Evolutionary conservation across 2,329 filamentous ascomycete genomes (phyloP), one percentile per base, ranked within the genome.

Genomic region (Shiraia sp.): DNA sequence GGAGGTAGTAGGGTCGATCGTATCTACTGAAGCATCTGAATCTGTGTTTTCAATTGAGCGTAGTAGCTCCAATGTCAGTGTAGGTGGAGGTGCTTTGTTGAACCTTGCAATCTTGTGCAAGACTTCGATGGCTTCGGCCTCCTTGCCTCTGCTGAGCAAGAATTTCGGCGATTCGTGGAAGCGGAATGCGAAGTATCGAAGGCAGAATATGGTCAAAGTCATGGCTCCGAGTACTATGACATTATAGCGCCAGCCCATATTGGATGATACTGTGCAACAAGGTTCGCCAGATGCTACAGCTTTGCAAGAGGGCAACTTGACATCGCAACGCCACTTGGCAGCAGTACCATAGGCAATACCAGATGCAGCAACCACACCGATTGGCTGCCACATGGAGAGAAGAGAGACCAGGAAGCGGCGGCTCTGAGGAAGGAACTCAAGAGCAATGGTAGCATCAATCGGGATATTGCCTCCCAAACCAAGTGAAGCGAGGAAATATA

Each of bases 211-310:
- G 3, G 53, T 33, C n/a, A 63, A 34, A 3, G 59, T 61, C 47
- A 63, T 57, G 15, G 33, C 42, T 3, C 59, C 59, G 6, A 63
- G 56, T 4, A 60, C 47, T 24, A 63, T 61, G 26, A 63, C 44
- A 29, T 56, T 55, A 32, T 63, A 63, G 4, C 58, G 53, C 58
- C 59, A 63, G n/a, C 59, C 60, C 60, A 63, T 63, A 29, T 63
- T 63, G 33, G 49, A 55, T 6, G 45, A 47, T 3, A 55, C 51
- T 7, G 51, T 49, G 32, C 56, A 60, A 35, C 56, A 59, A 16
- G 53, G 31, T 17, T 59, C 45, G 30, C 50, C 50, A 10, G 32
- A 28, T 3, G 31, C 45, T 25, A 54, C 47, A 14, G 44, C 43
- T 32, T 27, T 49, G 38, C 59, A 63, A 7, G 57, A 53, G 1